Conservation (phyloP, 352 stramenopile species). For the Globisporangium paroecandrum region DNA sequence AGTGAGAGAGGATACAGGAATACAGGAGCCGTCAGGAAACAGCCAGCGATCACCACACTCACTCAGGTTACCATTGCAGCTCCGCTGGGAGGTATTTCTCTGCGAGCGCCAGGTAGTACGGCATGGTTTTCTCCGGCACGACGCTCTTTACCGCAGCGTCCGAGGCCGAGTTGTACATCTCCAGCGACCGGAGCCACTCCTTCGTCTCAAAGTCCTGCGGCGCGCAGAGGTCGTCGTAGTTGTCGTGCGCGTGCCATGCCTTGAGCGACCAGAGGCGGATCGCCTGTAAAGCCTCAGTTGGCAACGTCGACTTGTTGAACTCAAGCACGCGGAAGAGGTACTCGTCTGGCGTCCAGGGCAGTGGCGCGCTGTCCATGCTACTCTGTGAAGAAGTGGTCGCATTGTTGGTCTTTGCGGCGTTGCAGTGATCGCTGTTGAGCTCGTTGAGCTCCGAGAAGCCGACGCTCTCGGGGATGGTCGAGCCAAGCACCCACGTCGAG, state of each 20-base stretch:
- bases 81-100: conserved; percentile 70
- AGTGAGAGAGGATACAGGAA: not conserved
- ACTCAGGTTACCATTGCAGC: conserved; percentile 61
- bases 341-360: conserved; percentile 79
- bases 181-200: conserved; percentile 60
- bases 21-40: not conserved
- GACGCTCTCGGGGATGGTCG: conserved; percentile 55
- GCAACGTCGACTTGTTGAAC: conserved; percentile 58
- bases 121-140: conserved; percentile 37
- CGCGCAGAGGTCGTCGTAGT: conserved; percentile 43
- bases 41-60: not conserved
- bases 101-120: conserved; percentile 62
- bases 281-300: conserved; percentile 53
- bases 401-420: conserved; percentile 5
- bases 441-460: conserved; percentile 58
- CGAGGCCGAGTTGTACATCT: conserved; percentile 30
- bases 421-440: conserved; percentile 59
- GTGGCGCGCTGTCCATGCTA: conserved; percentile 37
- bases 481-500: conserved; percentile 64
- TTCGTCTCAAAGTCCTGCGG: conserved; percentile 56
- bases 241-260: conserved; percentile 56
- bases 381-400: not conserved
- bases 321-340: conserved; percentile 71
- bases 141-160: conserved; percentile 40
- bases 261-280: conserved; percentile 78